Conservation (phyloP, 176 grass and related monocot genomes). For the Musa itinerans region DNA sequence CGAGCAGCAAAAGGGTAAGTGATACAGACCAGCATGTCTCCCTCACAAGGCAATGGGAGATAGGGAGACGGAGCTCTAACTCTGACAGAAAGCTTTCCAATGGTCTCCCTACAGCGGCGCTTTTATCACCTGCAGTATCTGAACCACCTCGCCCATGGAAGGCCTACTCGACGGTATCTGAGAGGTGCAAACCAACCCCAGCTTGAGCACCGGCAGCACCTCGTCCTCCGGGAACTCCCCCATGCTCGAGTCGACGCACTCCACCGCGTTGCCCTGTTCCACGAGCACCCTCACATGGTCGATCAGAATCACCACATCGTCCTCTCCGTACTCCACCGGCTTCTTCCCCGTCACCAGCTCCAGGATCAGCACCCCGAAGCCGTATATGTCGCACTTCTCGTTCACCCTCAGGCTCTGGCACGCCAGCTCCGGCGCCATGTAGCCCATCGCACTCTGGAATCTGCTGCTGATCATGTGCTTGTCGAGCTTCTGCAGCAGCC, state of each 20-base stretch:
- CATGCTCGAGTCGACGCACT: constrained; percentile 59
- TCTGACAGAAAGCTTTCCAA: neutral
- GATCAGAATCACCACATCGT: constrained; percentile 71
- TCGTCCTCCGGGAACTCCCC: constrained; percentile 77
- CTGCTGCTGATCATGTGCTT: constrained; percentile 32
- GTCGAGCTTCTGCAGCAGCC: constrained; percentile 43
- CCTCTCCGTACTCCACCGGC: constrained; percentile 62
- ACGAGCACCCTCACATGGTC: constrained; percentile 59
- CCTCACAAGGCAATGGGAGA: too few relatives aligned
- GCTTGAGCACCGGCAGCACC: constrained; percentile 85
- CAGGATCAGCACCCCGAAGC: constrained; percentile 77
- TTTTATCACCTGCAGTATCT: constrained; percentile 94
- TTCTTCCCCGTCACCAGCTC: constrained; percentile 66
- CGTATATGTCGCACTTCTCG: constrained; percentile 97
- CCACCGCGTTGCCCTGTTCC: constrained; percentile 55
- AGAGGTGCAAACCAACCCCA: constrained; percentile 88
- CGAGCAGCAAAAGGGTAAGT: too few relatives aligned
- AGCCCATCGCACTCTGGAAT: constrained; percentile 60
- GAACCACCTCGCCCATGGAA: constrained; percentile 89
- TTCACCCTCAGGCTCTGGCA: constrained; percentile 79
- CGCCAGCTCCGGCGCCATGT: constrained; percentile 81
- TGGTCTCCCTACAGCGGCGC: constrained; percentile 32
- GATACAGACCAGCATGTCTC: too few relatives aligned
- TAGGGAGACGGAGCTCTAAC: neutral
- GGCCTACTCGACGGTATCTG: constrained; percentile 86